Conservation (phyloP, 108 stramenopile species). For the Skeletonema tropicum region DNA sequence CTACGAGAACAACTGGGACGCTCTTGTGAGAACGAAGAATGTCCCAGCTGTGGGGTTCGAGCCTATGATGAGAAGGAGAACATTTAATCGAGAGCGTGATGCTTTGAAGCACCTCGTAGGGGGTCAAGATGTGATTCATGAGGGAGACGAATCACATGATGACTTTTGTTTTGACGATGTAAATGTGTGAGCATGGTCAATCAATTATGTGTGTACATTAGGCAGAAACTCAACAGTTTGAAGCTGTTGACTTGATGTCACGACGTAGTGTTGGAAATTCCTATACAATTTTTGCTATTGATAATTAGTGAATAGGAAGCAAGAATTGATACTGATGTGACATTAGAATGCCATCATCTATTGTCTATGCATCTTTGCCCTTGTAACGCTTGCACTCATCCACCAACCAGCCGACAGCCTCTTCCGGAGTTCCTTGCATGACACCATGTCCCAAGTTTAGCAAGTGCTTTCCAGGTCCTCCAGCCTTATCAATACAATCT, state of each 20-base stretch:
- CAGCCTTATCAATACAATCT: constrained; percentile 93
- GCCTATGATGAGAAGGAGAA: constrained; percentile 67
- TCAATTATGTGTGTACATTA: background rate
- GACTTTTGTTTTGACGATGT: constrained; percentile 20
- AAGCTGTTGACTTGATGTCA: background rate
- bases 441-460: constrained; percentile 99
- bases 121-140: constrained; percentile 30
- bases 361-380: constrained; percentile 45
- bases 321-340: background rate
- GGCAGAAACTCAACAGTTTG: background rate
- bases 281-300: background rate
- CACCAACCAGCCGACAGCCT: constrained; percentile 90
- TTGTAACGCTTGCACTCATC: constrained; percentile 92
- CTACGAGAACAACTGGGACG: constrained; percentile 39
- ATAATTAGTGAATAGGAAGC: background rate
- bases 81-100: constrained; percentile 67
- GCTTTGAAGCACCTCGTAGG: constrained; percentile 38
- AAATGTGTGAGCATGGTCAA: background rate
- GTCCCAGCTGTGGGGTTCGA: constrained; percentile 76
- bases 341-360: background rate
- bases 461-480: constrained; percentile 91
- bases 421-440: constrained; percentile 95
- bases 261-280: background rate
- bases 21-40: constrained; percentile 63
- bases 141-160: constrained; percentile 38